phyloP scores from a whole-genome alignment of 768 basidiomycete species.

The Boletus rex-veris region DNA sequence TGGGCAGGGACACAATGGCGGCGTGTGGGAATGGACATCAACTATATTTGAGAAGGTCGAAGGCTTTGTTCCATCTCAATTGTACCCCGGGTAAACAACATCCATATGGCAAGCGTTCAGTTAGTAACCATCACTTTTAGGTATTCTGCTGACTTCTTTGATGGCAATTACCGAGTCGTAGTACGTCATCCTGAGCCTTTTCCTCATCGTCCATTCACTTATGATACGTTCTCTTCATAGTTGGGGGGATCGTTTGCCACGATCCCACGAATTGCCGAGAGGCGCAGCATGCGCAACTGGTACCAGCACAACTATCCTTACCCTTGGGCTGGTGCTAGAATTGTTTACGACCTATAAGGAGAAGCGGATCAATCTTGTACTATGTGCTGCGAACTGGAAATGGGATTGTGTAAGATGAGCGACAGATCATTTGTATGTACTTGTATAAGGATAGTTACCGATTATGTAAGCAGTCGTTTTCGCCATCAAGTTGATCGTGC shows the following conservation, averaged over 20 bases:
- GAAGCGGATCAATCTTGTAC: neutral
- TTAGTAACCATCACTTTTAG: constrained; percentile 32
- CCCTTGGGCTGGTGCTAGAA: constrained; percentile 76
- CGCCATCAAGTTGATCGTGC: too few relatives aligned
- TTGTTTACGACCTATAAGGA: constrained; percentile 50
- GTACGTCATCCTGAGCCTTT: constrained; percentile 45
- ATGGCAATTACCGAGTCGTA: constrained; percentile 80
- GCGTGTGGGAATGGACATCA: constrained; percentile 98
- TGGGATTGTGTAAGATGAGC: neutral
- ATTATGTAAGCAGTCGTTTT: constrained; percentile 10
- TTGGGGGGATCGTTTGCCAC: constrained; percentile 90
- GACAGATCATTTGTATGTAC: neutral
- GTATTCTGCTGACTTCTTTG: constrained; percentile 89
- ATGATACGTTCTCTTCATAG: constrained; percentile 36
- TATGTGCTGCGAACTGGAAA: constrained; percentile 1
- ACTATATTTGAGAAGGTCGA: constrained; percentile 68
- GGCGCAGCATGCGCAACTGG: constrained; percentile 82
- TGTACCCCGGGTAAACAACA: constrained; percentile 79
- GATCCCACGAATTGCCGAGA: constrained; percentile 73
- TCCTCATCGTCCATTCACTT: neutral
- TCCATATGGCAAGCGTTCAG: neutral
- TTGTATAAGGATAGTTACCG: neutral
- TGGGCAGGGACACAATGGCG: constrained; percentile 81
- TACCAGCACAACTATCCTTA: constrained; percentile 91
- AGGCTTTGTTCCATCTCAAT: constrained; percentile 67